Evolutionary conservation across 768 basidiomycete species (phyloP), one percentile per base, ranked within the genome.

Genomic region (Grammothele lineata): DNA sequence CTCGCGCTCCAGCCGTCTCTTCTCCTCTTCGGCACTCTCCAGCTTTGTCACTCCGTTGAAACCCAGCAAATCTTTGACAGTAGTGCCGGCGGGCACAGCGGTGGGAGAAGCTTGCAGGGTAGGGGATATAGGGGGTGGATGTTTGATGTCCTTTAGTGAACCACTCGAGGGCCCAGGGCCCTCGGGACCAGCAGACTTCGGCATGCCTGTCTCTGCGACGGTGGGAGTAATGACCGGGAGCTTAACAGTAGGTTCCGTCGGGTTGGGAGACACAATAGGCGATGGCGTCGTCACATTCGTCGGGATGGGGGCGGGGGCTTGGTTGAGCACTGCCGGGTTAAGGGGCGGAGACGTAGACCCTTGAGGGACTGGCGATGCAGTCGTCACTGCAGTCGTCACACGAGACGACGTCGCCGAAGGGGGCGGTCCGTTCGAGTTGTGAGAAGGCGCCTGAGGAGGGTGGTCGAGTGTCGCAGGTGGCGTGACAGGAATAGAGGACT

Each of bases 161-260:
- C 84, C 86, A 50, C 76, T 79, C 2, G 78, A 73, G 5, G 83
- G 83, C 3, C 85, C 84, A 34, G 84, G 81, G 7, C 84, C 86
- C 0, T 58, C 64, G 3, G 70, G 66, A 15, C 81, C 77, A 3
- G 81, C 80, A 15, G 73, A 64, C n/a, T 85, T 67, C 15, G 85
- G 86, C n/a, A 85, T 66, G 11, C 84, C 85, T 0, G 87, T 87
- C 61, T 88, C 87, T 9, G 87, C 83, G 6, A 90, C 73, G 3
- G 85, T 87, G 4, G 83, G 85, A 7, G 66, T 67, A n/a, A 62
- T 62, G 23, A 63, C 54, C 8, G 74, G 65, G 34, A 67, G 53
- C 19, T 58, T 55, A 37, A 57, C 54, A 3, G 50, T 43, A 5
- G 64, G 58, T 23, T 64, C 63, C 9, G 44, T 25, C 5, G 69